These are phyloP conservation scores for Xylariales sp. DNA, from an alignment of 2,329 filamentous ascomycete species.

Conservation along the genomic window DNA sequence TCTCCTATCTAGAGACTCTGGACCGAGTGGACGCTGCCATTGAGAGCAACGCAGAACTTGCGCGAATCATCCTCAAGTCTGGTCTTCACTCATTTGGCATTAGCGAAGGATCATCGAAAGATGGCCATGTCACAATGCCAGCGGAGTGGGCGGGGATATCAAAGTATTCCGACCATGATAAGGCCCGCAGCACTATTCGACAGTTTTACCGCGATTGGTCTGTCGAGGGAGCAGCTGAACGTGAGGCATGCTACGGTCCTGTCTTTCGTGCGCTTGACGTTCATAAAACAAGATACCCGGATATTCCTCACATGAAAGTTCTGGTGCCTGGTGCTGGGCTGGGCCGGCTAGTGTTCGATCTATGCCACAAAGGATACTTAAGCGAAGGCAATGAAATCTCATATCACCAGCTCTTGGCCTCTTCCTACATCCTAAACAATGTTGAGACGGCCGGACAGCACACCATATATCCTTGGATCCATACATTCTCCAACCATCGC, in stretches of 20 bases:
- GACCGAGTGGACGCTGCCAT: conserved; percentile 81
- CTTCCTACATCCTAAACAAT: conserved; percentile 69
- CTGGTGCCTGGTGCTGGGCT: conserved; percentile 88
- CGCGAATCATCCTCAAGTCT: conserved; percentile 69
- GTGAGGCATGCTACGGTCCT: conserved; percentile 72
- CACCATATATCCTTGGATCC: conserved; percentile 78
- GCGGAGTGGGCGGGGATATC: conserved; percentile 67
- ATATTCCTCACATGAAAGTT: conserved; percentile 50
- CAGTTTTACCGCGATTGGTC: conserved; percentile 98
- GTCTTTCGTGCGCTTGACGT: conserved; percentile 61
- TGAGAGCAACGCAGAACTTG: conserved; percentile 79
- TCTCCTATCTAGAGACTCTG: conserved; percentile 76
- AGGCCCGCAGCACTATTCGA: conserved; percentile 85
- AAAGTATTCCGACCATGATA: conserved; percentile 74
- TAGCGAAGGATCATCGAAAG: conserved; percentile 19
- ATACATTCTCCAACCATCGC: conserved; percentile 82
- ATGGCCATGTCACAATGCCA: conserved; percentile 42
- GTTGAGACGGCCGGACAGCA: conserved; percentile 59
- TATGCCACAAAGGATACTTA: conserved; percentile 67
- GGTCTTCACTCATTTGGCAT: conserved; percentile 65
- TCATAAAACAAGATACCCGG: conserved; percentile 31
- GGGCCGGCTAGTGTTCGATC: conserved; percentile 83
- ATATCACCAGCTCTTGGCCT: conserved; percentile 91
- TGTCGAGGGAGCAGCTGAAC: conserved; percentile 67
- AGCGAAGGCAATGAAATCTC: conserved; percentile 94